A percentile compares a stretch with the other conserved stretches of the same genome.
These are phyloP conservation scores for Symbiodinium pilosum DNA, from an alignment of 73 alveolate genomes.

Conservation along the genomic window DNA sequence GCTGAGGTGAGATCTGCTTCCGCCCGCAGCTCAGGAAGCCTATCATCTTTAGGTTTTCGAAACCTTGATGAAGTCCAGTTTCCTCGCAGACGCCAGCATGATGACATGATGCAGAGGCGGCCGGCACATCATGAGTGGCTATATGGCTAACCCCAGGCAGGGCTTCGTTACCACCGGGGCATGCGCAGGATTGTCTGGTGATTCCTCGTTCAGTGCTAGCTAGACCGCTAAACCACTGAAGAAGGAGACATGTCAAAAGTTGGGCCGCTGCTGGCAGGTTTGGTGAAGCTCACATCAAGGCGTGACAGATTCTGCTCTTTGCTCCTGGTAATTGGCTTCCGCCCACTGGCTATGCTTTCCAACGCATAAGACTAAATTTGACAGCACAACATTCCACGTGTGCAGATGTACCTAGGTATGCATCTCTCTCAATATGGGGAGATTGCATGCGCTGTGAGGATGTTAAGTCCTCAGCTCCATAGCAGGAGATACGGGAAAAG, in stretches of 20 bases:
- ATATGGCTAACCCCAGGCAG: conserved; percentile 94
- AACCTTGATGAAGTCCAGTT: too few relatives aligned
- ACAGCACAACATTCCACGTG: too few relatives aligned
- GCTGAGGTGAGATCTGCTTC: conserved; percentile 93
- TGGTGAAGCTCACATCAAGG: conserved; percentile 77
- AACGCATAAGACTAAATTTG: too few relatives aligned
- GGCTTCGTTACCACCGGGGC: neutral
- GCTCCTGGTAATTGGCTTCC: too few relatives aligned
- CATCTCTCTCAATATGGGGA: too few relatives aligned
- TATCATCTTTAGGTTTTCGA: too few relatives aligned
- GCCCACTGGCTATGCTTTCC: too few relatives aligned
- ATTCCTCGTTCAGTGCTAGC: neutral
- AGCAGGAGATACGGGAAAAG: conserved; percentile 79
- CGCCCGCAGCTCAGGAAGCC: conserved; percentile 29
- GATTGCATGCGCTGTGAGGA: neutral
- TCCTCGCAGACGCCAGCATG: neutral
- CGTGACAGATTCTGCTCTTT: neutral
- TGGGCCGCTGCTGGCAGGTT: conserved; percentile 8
- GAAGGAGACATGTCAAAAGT: neutral
- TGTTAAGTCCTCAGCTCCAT: neutral
- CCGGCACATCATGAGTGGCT: conserved; percentile 93
- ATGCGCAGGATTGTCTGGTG: too few relatives aligned
- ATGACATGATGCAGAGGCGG: too few relatives aligned
- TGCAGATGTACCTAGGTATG: too few relatives aligned
- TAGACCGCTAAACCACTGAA: neutral